phyloP scores from a whole-genome alignment of 352 stramenopile genomes.

The Globisporangium heterothallicum region DNA sequence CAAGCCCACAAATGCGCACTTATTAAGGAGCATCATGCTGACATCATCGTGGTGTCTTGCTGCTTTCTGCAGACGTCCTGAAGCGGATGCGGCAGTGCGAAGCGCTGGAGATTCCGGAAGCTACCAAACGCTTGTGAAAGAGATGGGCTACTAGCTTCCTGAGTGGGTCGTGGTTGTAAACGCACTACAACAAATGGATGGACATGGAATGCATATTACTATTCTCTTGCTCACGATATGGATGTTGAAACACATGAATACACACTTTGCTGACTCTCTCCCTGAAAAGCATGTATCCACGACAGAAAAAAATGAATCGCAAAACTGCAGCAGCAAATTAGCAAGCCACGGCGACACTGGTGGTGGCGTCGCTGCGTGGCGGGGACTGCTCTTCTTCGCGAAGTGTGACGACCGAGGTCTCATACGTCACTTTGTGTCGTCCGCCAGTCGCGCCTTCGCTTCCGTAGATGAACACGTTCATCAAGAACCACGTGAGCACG shows the following conservation, averaged over 20 bases:
- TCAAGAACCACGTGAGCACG: slow-evolving; percentile 72
- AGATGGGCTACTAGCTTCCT: slow-evolving; percentile 81
- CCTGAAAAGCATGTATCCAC: background rate
- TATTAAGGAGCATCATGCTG: background rate
- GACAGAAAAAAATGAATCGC: background rate
- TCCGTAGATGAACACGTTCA: slow-evolving; percentile 74
- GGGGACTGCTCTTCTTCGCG: background rate
- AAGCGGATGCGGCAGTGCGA: background rate
- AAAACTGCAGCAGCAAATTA: slow-evolving; percentile 15
- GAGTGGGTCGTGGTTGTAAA: too few relatives aligned
- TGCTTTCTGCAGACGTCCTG: slow-evolving; percentile 1
- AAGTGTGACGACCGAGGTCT: slow-evolving; percentile 27
- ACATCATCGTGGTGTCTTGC: background rate
- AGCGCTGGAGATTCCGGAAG: slow-evolving; percentile 9
- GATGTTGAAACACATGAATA: too few relatives aligned
- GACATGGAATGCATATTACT: too few relatives aligned
- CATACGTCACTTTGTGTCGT: slow-evolving; percentile 58
- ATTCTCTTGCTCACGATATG: too few relatives aligned
- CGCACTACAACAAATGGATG: too few relatives aligned
- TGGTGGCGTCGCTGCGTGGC: slow-evolving; percentile 1
- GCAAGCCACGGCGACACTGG: slow-evolving; percentile 10
- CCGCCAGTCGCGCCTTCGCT: slow-evolving; percentile 74
- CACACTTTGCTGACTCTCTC: too few relatives aligned
- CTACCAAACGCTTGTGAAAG: slow-evolving; percentile 71
- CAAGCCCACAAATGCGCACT: too few relatives aligned